Conservation (phyloP, 352 stramenopile genomes). For the Phytophthora rubi region DNA sequence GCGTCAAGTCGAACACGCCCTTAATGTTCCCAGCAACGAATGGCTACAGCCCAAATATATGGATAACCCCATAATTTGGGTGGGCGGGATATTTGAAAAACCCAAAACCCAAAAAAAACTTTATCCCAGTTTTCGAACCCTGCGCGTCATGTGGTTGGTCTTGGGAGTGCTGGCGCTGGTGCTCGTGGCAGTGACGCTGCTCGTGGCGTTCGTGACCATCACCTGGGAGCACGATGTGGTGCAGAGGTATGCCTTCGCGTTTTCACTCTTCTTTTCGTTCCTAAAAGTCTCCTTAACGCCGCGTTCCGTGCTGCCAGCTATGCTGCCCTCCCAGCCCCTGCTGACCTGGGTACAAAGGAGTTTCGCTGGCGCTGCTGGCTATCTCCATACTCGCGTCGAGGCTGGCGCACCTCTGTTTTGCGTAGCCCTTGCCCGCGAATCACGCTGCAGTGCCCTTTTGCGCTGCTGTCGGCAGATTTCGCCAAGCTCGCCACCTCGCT, state of each 20-base stretch:
- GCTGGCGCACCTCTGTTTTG: constrained; percentile 61
- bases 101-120: too few relatives aligned
- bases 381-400: constrained; percentile 60
- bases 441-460: constrained; percentile 78
- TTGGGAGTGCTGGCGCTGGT: constrained; percentile 58
- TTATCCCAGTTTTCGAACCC: too few relatives aligned
- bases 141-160: constrained; percentile 24
- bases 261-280: neutral
- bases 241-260: constrained; percentile 42
- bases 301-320: constrained; percentile 39
- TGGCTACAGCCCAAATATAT: too few relatives aligned
- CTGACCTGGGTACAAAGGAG: constrained; percentile 79
- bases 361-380: constrained; percentile 80
- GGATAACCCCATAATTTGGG: too few relatives aligned
- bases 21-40: too few relatives aligned
- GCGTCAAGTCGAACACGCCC: too few relatives aligned
- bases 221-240: constrained; percentile 85
- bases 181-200: constrained; percentile 54
- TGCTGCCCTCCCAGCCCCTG: constrained; percentile 62
- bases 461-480: constrained; percentile 75
- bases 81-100: too few relatives aligned
- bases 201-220: constrained; percentile 68
- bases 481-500: constrained; percentile 82
- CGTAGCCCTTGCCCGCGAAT: constrained; percentile 73
- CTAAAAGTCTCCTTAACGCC: neutral